Evolutionary conservation across 148 eudicot genomes (phyloP), one percentile per base, ranked within the genome.

Genomic region (Rhododendron simsii): DNA sequence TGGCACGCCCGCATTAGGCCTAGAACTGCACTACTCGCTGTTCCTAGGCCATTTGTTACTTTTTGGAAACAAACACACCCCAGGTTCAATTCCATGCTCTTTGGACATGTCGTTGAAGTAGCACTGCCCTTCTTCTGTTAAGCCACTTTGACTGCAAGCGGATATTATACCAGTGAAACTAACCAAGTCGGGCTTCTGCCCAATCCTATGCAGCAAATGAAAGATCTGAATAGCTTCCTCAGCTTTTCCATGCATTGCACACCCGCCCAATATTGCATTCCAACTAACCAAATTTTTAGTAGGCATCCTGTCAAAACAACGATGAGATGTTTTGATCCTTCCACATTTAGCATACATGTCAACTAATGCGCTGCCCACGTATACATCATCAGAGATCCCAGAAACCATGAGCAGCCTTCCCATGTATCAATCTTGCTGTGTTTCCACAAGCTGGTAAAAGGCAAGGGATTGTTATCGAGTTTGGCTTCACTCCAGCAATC

Each of bases 331-430:
- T 85, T 83, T 83, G 74, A 93, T 88, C 85, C 88, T 92, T 80
- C 94, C 94, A 80, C 95, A 93, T 82, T 93, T 93, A 69, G 94
- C 91, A 67, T 93, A 93, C 95, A 93, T 93, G 85, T 93, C 95
- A 81, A 93, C 81, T 45, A 93, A 86, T 47, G 95, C 88, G 78
- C 91, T 92, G 5, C 92, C 91, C 37, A 93, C 92, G 85, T 85
- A 93, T 37, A 91, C 92, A 88, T 93, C 91, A 77, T 61, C 41
- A 65, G 84, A 44, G 4, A 93, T 85, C 48, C 86, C 88, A 91
- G 85, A 91, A 93, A 53, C 93, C 91, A 88, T 93, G 95, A 65
- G 94, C 92, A 74, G 94, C 93, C 77, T 92, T 92, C 45, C 95
- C 94, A 50, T 91, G 94, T 92, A 90, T 89, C 69, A 93, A 86